phyloP scores from a whole-genome alignment of 768 basidiomycete species.

The Trametes cinnabarina region DNA sequence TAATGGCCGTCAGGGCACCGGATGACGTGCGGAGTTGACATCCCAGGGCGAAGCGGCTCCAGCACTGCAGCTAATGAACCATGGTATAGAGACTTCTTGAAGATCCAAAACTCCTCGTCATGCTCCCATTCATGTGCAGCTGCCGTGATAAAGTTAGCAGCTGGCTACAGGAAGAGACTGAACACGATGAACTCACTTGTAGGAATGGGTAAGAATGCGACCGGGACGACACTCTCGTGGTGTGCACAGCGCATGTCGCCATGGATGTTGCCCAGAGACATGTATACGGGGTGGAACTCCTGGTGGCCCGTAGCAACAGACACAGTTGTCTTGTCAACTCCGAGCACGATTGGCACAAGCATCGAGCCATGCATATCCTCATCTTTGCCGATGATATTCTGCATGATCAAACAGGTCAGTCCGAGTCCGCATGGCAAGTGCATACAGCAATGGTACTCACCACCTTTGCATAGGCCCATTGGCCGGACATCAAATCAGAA shows the following conservation, averaged over 20 bases:
- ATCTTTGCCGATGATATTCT: neutral
- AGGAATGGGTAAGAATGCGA: conserved; percentile 29
- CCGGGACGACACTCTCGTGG: conserved; percentile 3
- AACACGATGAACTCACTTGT: conserved; percentile 21
- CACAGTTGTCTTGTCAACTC: conserved; percentile 43
- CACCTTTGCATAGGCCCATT: conserved; percentile 30
- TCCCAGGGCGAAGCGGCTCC: conserved; percentile 8
- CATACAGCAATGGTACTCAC: too few relatives aligned
- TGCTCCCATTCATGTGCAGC: conserved; percentile 1
- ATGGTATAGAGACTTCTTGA: conserved; percentile 17
- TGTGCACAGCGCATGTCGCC: conserved; percentile 20
- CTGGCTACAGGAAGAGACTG: neutral
- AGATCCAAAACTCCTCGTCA: conserved; percentile 1
- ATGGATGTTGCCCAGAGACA: conserved; percentile 20
- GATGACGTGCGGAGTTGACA: conserved; percentile 10
- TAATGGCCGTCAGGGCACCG: conserved; percentile 19
- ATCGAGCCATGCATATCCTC: conserved; percentile 12
- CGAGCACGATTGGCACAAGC: conserved; percentile 23
- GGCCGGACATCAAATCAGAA: conserved; percentile 27
- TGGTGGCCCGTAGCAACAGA: conserved; percentile 27
- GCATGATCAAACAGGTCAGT: neutral
- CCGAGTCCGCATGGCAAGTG: too few relatives aligned
- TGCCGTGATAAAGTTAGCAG: neutral
- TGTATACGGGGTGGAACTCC: conserved; percentile 27
- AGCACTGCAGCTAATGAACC: conserved; percentile 12